Base-by-base conservation (phyloP, 345 rosid species). In the Noccaea caerulescens region DNA sequence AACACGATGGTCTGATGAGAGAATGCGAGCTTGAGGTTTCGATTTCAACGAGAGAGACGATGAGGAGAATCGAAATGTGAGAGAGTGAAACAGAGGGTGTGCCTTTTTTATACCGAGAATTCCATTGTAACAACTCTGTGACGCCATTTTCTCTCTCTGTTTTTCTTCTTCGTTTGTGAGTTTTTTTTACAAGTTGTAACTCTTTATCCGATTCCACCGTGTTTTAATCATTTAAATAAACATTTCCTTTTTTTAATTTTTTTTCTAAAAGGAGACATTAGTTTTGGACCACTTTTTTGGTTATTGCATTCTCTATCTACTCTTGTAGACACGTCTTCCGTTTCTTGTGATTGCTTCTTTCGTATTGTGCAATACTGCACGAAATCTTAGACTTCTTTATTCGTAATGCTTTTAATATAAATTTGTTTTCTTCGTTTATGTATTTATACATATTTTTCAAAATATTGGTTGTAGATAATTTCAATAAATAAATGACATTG, bases 41-140 rank as follows among this genome's bases (percentile, higher is more conserved):
- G 33, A 55, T 68, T 11, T 69, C 0, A 69, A 56, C 46, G 58
- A 30, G 18, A 59, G 65, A 58, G 63, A 68, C 10, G 69, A 68
- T 8, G 64, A 49, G 0, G 69, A 64, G 36, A 78, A 59, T 34
- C 61, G 57, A 43, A 60, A 2, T 58, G 88, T 71, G 51, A 76
- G 14, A 58, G 68, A 74, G 38, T 16, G 56, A 10, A 73, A 11
- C 39, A 59, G 47, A 33, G 68, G 79, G 69, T 63, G 63, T 16
- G 5, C 14, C 76, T 72, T 83, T 85, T 87, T 87, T 87, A 89
- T 92, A 92, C 45, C 14, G 10, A 30, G 41, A 33, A 58, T 59
- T 10, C 66, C 41, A 73, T 73, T 73, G 82, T 49, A 64, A 76
- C 77, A 73, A 5, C 58, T 42, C 20, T 70, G 79, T 81, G 84